phyloP scores from a whole-genome alignment of 2,329 filamentous ascomycete species.

The Cryphonectria japonica region DNA sequence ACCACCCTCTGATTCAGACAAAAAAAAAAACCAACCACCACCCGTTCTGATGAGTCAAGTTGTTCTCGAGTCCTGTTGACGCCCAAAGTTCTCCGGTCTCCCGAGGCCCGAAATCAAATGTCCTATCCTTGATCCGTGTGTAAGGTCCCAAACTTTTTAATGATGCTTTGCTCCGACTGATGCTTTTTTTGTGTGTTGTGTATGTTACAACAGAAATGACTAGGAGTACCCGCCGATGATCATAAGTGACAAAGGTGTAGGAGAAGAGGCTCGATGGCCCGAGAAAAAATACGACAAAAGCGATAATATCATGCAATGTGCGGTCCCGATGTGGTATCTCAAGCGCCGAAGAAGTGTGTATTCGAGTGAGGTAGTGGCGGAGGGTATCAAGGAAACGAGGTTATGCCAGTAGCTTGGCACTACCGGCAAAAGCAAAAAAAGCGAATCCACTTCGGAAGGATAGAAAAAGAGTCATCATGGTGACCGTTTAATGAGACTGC shows the following conservation, averaged over 20 bases:
- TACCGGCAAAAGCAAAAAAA: conserved; percentile 9
- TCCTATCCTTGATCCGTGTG: conserved; percentile 26
- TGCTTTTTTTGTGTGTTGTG: conserved; percentile 35
- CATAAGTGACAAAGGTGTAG: conserved; percentile 3
- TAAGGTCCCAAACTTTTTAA: conserved; percentile 34
- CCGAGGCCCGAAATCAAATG: conserved; percentile 20
- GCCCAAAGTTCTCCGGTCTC: not conserved
- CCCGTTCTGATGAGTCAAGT: conserved; percentile 11
- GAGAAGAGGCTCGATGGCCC: conserved; percentile 15
- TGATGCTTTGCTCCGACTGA: conserved; percentile 38
- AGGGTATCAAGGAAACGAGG: conserved; percentile 48
- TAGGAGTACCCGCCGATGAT: conserved; percentile 22
- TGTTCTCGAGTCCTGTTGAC: not conserved
- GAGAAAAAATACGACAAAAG: conserved; percentile 13
- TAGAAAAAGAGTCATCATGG: conserved; percentile 35
- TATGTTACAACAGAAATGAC: conserved; percentile 29
- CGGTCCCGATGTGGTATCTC: conserved; percentile 22
- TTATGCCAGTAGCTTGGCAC: conserved; percentile 30
- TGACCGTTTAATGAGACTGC: conserved; percentile 54
- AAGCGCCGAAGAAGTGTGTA: conserved; percentile 13
- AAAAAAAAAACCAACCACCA: not conserved
- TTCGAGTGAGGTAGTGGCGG: conserved; percentile 14
- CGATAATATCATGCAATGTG: conserved; percentile 13
- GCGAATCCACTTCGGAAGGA: conserved; percentile 28
- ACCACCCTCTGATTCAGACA: not conserved